Percentiles rank a stretch among this genome's conserved stretches.
These are phyloP conservation scores for Zygosaccharomyces kombuchaensis DNA, from an alignment of 805 yeast species.

Conservation along the genomic window DNA sequence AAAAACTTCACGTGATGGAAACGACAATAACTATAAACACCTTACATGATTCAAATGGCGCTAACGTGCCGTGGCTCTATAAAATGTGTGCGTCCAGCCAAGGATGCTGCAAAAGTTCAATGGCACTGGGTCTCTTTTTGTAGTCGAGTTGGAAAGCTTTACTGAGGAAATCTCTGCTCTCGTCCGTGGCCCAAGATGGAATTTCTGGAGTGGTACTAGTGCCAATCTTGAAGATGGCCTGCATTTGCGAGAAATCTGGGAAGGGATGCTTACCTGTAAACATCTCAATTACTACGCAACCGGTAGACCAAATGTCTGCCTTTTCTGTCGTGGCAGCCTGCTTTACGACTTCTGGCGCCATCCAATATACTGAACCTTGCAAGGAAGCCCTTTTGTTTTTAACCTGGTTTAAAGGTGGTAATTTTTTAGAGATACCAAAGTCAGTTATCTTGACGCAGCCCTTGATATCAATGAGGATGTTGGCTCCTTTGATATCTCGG, in stretches of 20 bases:
- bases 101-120: conserved; percentile 55
- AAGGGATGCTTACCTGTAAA: conserved; percentile 94
- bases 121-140: conserved; percentile 67
- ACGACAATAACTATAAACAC: not conserved
- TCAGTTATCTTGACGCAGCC: conserved; percentile 83
- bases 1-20: not conserved
- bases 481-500: conserved; percentile 87
- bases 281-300: conserved; percentile 92
- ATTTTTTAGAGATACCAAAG: conserved; percentile 73
- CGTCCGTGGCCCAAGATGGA: conserved; percentile 67
- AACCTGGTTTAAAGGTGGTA: conserved; percentile 49
- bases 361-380: conserved; percentile 97
- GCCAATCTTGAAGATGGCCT: conserved; percentile 92
- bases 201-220: conserved; percentile 75
- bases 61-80: not conserved
- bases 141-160: conserved; percentile 74
- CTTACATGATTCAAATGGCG: not conserved
- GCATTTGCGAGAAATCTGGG: conserved; percentile 94
- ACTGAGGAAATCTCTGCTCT: conserved; percentile 60
- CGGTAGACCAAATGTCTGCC: conserved; percentile 97
- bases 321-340: conserved; percentile 86
- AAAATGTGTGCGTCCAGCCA: conserved; percentile 31
- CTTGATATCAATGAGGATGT: conserved; percentile 72
- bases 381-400: conserved; percentile 64
- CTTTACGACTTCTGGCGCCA: conserved; percentile 98